These are phyloP conservation scores for Suhomyces maxii DNA, from an alignment of 1,139 yeast species.

Conservation along the genomic window DNA sequence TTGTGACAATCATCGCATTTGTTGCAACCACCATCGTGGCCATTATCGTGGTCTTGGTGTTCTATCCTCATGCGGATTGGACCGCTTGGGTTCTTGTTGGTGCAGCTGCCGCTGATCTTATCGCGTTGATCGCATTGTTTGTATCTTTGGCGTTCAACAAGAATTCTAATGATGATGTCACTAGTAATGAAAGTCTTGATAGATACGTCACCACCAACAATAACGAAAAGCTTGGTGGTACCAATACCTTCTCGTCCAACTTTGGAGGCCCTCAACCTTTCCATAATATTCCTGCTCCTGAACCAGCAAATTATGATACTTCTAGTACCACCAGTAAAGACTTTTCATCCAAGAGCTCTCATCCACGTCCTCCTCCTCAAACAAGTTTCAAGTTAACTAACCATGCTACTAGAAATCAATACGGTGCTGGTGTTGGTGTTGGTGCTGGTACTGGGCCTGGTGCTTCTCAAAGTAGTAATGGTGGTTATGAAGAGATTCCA, in stretches of 20 bases:
- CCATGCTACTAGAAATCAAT: constrained; percentile 3
- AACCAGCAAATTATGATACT: constrained; percentile 3
- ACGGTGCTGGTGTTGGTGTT: too few relatives aligned
- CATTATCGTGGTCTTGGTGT: constrained; percentile 54
- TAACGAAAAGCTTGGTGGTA: constrained; percentile 1
- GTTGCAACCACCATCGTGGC: constrained; percentile 53
- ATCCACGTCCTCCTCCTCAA: background rate
- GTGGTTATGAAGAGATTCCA: background rate
- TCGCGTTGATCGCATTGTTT: constrained; percentile 29
- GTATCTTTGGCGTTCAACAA: constrained; percentile 23
- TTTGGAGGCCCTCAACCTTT: constrained; percentile 6
- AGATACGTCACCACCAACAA: background rate
- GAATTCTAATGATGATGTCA: constrained; percentile 5
- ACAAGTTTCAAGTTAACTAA: constrained; percentile 3
- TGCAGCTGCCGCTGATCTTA: constrained; percentile 55
- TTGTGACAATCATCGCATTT: constrained; percentile 45
- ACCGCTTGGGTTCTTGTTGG: constrained; percentile 69
- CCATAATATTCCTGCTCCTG: constrained; percentile 5
- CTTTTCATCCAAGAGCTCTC: constrained; percentile 4
- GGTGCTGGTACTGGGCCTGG: too few relatives aligned
- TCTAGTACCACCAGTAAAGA: constrained; percentile 8
- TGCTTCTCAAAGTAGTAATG: background rate
- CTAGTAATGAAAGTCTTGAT: constrained; percentile 5
- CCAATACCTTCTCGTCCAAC: constrained; percentile 1
- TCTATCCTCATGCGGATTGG: constrained; percentile 67